Evolutionary conservation across 73 alveolate genomes (phyloP), one percentile per base, ranked within the genome.

Genomic region (Paramecium caudatum): DNA sequence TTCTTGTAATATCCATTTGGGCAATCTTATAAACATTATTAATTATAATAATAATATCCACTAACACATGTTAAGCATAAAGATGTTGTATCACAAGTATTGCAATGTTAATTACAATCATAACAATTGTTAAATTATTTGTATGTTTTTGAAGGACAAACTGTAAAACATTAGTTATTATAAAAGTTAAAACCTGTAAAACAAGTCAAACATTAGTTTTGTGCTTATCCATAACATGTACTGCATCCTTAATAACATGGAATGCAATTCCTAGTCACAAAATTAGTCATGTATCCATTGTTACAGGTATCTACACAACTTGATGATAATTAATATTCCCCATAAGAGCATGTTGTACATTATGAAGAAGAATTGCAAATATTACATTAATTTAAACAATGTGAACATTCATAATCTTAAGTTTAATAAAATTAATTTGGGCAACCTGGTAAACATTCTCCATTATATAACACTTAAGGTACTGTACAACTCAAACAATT

Each of bases 361-460:
- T 10, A 2, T n/a, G n/a, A n/a, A n/a, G n/a, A n/a, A n/a, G n/a
- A n/a, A n/a, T n/a, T n/a, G n/a, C n/a, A n/a, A n/a, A n/a, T n/a
- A n/a, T n/a, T n/a, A n/a, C n/a, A n/a, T n/a, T n/a, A n/a, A 1
- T 55, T 43, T 23, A 10, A 27, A 13, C 91, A 82, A 33, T 17
- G 0, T 27, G 23, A 4, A 13, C 91, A 82, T 1, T 12, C 68
- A 12, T 49, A 47, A 0, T 19, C 34, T 82, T 19, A 4, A 82
- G 23, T 47, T 46, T 82, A 47, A 47, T 17, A 32, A 12, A 27
- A 34, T 7, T 23, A 8, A 82, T 33, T 45, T 45, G 68, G 68
- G 30, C 82, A 82, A 21, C 47, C 70, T n/a, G 65, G 41, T 23
- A 82, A 27, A 47, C 91, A 82, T 47, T 82, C 33, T 25, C 32